Percentiles rank a stretch among this genome's conserved stretches.
These are phyloP conservation scores for Gliomastix tumulicola DNA, from an alignment of 2,329 filamentous ascomycete species.

Conservation along the genomic window DNA sequence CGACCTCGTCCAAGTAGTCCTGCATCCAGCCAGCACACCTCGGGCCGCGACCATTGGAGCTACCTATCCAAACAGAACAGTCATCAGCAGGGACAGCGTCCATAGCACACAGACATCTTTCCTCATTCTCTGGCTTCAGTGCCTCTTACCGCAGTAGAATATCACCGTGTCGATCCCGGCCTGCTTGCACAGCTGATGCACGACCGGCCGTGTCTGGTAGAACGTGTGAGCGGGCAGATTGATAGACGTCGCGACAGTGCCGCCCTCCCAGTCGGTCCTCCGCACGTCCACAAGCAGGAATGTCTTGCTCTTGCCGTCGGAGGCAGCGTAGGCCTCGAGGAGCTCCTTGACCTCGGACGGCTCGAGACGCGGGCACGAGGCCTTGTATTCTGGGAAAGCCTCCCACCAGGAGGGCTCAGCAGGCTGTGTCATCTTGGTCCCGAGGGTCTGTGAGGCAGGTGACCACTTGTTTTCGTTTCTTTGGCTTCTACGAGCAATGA, in stretches of 20 bases:
- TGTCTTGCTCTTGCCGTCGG: constrained; percentile 13
- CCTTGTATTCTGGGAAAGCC: constrained; percentile 33
- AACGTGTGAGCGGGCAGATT: constrained; percentile 42
- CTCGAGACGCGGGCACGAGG: constrained; percentile 27
- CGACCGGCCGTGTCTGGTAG: constrained; percentile 29
- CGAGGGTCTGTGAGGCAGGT: no score
- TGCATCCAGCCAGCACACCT: constrained; percentile 49
- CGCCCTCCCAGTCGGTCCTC: constrained; percentile 37
- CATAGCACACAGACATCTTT: not conserved
- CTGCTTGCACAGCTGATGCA: constrained; percentile 33
- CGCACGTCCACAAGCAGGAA: constrained; percentile 39
- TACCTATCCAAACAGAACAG: constrained; percentile 28
- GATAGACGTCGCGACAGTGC: constrained; percentile 46
- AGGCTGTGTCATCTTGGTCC: no score
- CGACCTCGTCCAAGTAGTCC: constrained; percentile 37
- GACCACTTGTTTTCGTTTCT: no score
- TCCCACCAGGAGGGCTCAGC: constrained; percentile 24
- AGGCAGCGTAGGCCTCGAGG: constrained; percentile 24
- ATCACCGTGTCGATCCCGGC: constrained; percentile 32
- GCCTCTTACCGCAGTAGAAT: constrained; percentile 38
- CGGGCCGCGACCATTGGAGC: constrained; percentile 44
- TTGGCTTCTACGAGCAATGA: no score
- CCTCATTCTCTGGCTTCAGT: not conserved
- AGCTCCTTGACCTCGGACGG: constrained; percentile 30
- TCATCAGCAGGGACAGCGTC: not conserved